Evolutionary conservation across 1,139 yeast species (phyloP).

Genomic region (Suhomyces choctaworum): DNA sequence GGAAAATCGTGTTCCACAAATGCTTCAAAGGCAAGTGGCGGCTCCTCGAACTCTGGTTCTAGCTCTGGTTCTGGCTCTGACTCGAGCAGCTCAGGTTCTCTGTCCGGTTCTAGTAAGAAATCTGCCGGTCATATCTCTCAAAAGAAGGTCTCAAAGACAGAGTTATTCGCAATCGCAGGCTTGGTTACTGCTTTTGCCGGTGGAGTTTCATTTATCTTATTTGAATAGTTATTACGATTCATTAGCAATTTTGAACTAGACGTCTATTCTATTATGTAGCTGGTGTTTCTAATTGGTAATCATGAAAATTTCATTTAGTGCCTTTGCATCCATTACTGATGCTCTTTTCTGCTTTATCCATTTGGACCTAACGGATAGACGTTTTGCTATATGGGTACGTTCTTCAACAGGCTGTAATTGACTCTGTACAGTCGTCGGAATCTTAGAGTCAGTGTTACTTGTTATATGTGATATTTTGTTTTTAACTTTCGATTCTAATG

Average conservation of each 20-base stretch:
- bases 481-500: too few relatives aligned
- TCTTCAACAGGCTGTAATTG: too few relatives aligned
- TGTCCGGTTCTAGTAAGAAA: constrained; percentile 23
- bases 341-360: constrained; percentile 90
- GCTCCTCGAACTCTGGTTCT: constrained; percentile 21
- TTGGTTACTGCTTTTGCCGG: constrained; percentile 39
- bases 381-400: constrained; percentile 47
- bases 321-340: constrained; percentile 84
- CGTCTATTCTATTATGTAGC: too few relatives aligned
- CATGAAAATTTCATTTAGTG: constrained; percentile 92
- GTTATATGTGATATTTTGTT: too few relatives aligned
- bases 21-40: constrained; percentile 25
- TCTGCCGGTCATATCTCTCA: constrained; percentile 25
- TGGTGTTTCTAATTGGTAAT: constrained; percentile 43
- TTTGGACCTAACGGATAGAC: constrained; percentile 77
- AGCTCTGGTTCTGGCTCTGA: constrained; percentile 25
- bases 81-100: constrained; percentile 30
- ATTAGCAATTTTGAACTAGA: background rate
- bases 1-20: constrained; percentile 35
- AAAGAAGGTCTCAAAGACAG: constrained; percentile 29
- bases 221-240: constrained; percentile 20
- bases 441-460: too few relatives aligned
- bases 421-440: too few relatives aligned
- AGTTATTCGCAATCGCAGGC: constrained; percentile 33
- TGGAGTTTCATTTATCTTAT: constrained; percentile 38